These are phyloP conservation scores for Vigna angularis DNA, from an alignment of 306 rosid genomes.

Conservation along the genomic window DNA sequence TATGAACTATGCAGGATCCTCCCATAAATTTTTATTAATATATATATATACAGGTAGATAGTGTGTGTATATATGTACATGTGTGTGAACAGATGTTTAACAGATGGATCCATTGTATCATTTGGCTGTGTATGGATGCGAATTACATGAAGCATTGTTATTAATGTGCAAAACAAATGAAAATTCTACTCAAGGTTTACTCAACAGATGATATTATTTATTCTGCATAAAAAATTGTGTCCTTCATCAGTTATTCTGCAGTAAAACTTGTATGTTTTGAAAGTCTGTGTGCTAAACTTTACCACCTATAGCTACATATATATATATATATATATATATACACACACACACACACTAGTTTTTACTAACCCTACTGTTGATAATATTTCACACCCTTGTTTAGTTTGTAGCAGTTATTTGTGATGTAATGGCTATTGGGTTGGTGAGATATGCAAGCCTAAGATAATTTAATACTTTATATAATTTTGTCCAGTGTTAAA, in stretches of 20 bases:
- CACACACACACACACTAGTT: too few relatives aligned
- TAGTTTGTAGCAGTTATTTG: neutral
- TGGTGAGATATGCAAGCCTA: neutral
- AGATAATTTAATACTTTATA: neutral
- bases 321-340: too few relatives aligned
- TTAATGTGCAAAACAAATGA: neutral
- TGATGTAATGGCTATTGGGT: neutral
- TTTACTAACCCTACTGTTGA: too few relatives aligned
- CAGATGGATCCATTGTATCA: slow-evolving; percentile 20
- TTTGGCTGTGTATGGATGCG: neutral
- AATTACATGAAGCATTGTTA: neutral
- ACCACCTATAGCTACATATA: neutral
- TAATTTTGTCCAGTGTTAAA: neutral
- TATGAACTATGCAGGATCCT: slow-evolving; percentile 5
- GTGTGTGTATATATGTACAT: too few relatives aligned
- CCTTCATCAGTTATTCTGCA: neutral
- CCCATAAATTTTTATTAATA: slow-evolving; percentile 6
- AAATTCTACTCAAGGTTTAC: neutral
- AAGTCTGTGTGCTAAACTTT: neutral
- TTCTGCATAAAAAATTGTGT: neutral
- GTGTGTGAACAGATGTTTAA: too few relatives aligned
- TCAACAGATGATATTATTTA: neutral
- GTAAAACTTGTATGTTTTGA: neutral
- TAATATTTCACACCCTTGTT: too few relatives aligned
- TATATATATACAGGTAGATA: neutral